Percentiles rank a stretch among this genome's conserved stretches.
Conservation (phyloP, 805 yeast species). For the Ogataea nitratoaversa region DNA sequence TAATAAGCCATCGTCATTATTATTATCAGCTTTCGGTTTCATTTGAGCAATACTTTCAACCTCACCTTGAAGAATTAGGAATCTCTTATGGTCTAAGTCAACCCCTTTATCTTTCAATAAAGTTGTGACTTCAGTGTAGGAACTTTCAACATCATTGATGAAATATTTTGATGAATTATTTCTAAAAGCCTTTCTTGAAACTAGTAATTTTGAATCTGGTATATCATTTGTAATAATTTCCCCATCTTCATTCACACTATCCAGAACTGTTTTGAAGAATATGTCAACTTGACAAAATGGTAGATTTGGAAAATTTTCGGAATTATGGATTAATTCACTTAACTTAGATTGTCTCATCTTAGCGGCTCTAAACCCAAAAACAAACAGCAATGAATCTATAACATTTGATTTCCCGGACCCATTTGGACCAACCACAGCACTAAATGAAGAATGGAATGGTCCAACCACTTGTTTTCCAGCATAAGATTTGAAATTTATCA, state of each 20-base stretch:
- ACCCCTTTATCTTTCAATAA: constrained; percentile 78
- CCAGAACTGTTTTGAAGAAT: constrained; percentile 74
- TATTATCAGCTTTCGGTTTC: constrained; percentile 95
- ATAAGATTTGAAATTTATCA: constrained; percentile 89
- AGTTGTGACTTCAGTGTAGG: constrained; percentile 73
- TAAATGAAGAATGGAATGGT: constrained; percentile 88
- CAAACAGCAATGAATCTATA: constrained; percentile 97
- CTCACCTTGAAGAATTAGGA: constrained; percentile 93
- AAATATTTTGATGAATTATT: constrained; percentile 77
- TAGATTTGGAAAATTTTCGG: constrained; percentile 64
- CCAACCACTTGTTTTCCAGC: constrained; percentile 93
- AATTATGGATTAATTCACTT: constrained; percentile 90
- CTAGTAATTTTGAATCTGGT: constrained; percentile 57
- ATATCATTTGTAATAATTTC: constrained; percentile 37
- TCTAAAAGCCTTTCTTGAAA: constrained; percentile 74
- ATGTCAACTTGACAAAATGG: constrained; percentile 87
- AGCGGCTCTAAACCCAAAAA: constrained; percentile 93
- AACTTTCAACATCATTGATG: constrained; percentile 65
- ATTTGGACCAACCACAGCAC: constrained; percentile 98
- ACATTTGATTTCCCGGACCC: constrained; percentile 97
- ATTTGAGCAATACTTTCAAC: constrained; percentile 97
- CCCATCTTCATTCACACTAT: constrained; percentile 30
- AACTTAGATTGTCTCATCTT: constrained; percentile 95
- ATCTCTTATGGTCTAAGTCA: constrained; percentile 91
- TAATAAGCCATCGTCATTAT: constrained; percentile 86